Conservation (phyloP, 495 filamentous ascomycete genomes). For the Penicillium ucsense region DNA sequence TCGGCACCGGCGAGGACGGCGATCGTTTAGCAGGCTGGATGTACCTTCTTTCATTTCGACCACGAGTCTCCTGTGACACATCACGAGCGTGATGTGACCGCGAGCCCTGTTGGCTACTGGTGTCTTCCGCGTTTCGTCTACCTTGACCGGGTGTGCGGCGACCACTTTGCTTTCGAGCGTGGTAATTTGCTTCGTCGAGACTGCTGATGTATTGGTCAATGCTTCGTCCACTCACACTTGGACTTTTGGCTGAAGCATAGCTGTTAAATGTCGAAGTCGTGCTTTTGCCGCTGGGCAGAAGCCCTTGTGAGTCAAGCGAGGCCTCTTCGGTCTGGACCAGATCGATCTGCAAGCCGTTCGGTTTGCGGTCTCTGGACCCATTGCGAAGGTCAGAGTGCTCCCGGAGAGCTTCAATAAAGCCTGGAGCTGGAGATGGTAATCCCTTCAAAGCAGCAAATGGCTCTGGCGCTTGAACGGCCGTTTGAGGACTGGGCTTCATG, state of each 20-base stretch:
- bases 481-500: conserved; percentile 39
- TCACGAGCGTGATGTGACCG: conserved; percentile 44
- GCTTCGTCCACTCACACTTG: conserved; percentile 50
- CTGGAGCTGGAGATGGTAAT: conserved; percentile 49
- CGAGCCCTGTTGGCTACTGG: conserved; percentile 38
- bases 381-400: conserved; percentile 51
- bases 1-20: conserved; percentile 80
- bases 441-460: conserved; percentile 36
- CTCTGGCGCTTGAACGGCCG: conserved; percentile 40
- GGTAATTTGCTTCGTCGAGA: conserved; percentile 63
- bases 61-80: conserved; percentile 59
- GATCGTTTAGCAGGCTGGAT: conserved; percentile 79
- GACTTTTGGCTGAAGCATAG: conserved; percentile 38
- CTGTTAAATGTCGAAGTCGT: conserved; percentile 40
- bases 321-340: conserved; percentile 47
- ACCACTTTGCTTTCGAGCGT: conserved; percentile 43
- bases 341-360: conserved; percentile 68
- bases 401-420: conserved; percentile 47
- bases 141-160: conserved; percentile 50
- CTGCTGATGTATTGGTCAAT: conserved; percentile 84
- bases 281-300: conserved; percentile 34
- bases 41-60: conserved; percentile 52
- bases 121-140: conserved; percentile 39
- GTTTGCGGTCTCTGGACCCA: conserved; percentile 71
- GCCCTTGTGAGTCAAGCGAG: conserved; percentile 10